Evolutionary conservation across 352 stramenopile genomes (phyloP), one percentile per base, ranked within the genome.

Genomic region (Globisporangium parvum): DNA sequence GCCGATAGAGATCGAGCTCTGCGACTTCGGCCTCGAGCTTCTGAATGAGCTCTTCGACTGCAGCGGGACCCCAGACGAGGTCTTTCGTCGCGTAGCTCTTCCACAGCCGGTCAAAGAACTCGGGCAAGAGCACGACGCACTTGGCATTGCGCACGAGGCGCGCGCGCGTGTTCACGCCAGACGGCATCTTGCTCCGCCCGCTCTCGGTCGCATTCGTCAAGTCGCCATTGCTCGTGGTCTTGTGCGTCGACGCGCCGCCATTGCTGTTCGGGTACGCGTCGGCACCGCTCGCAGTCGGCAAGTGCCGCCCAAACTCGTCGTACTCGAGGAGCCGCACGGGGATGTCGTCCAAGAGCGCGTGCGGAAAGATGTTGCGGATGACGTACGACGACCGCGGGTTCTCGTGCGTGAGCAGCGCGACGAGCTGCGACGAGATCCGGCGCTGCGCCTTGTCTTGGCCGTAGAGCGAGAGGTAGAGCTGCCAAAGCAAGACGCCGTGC

Each of bases 41-140:
- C 37, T 68, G 59, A 41, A 87, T 84, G 47, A 95, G 61, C 49
- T 95, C 85, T 60, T 92, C 73, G 0, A 95, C 71, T 21, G 74
- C 73, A 40, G 78, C 69, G 8, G 74, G 68, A 0, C 83, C 81
- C 85, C 85, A 95, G 17, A 92, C 77, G 46, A 93, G 63, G 54
- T 95, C 85, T 50, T 93, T 95, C 4, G 84, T 87, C 24, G 75
- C 65, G 48, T 78, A 84, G 8, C 58, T 87, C 70, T 85, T 88
- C 62, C 78, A 75, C 31, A 95, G 42, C 15, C 83, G 80, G 23
- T 95, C 85, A 55, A 95, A 95, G 53, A 95, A 95, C 49, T 95
- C 85, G 3, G 85, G 85, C 54, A 93, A 66, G 2, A 95, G 58
- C 15, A 95, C 85, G 23, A 91, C 83, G 37, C 84, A 83, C 53